These are phyloP conservation scores for Penicillium pulvis DNA, from an alignment of 495 filamentous ascomycete species.

Conservation along the genomic window DNA sequence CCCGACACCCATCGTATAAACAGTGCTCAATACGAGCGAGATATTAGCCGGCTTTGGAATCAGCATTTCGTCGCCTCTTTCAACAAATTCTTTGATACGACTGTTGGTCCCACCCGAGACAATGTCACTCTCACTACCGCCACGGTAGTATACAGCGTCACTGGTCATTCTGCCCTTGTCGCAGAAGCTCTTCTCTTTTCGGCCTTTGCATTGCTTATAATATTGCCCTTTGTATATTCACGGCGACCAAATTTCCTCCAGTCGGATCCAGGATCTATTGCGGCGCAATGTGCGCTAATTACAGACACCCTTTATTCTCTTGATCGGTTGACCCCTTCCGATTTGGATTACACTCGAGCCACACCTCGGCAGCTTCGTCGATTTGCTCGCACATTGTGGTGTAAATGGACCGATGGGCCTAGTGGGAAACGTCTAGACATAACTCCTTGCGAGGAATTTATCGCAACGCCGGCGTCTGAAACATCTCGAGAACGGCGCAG, in stretches of 20 bases:
- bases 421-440: conserved; percentile 17
- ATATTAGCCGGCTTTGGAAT: conserved; percentile 23
- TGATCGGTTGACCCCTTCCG: conserved; percentile 6
- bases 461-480: neutral
- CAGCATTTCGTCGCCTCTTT: conserved; percentile 18
- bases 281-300: conserved; percentile 24
- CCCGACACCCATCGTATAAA: neutral
- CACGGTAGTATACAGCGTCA: conserved; percentile 9
- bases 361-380: conserved; percentile 26
- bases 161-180: conserved; percentile 13
- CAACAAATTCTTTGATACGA: conserved; percentile 23
- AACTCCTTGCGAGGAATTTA: neutral
- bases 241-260: conserved; percentile 17
- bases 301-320: conserved; percentile 13
- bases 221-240: conserved; percentile 13
- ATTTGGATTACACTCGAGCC: conserved; percentile 12
- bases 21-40: conserved; percentile 8
- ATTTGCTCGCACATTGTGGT: conserved; percentile 21
- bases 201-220: neutral
- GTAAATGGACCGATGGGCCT: conserved; percentile 17
- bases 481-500: neutral
- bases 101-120: neutral
- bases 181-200: conserved; percentile 16
- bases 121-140: neutral
- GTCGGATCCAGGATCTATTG: conserved; percentile 21